Evolutionary conservation across 2,329 filamentous ascomycete species (phyloP).

Genomic region (Epichloe sp.): DNA sequence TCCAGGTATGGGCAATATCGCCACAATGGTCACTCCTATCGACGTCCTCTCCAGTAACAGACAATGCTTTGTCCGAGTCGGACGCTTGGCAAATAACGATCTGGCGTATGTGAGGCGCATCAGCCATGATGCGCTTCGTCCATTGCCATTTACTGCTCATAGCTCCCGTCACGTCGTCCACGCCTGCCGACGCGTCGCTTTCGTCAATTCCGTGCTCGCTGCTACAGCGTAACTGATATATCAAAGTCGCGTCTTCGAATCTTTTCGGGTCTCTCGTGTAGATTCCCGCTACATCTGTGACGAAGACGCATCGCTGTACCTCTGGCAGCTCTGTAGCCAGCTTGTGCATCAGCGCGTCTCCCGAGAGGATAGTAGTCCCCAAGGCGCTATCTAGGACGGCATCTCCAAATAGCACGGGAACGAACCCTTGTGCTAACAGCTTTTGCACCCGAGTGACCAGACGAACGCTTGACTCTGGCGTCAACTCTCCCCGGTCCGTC

Average conservation of each 20-base stretch:
- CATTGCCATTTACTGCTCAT: slow-evolving; percentile 4
- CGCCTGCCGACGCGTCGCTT: not conserved
- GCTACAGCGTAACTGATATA: not conserved
- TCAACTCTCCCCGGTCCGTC: not conserved
- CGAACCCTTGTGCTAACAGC: slow-evolving; percentile 1
- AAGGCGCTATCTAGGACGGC: slow-evolving; percentile 1
- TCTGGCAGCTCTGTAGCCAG: not conserved
- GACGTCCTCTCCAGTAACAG: not conserved
- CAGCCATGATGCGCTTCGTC: not conserved
- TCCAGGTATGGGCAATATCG: not conserved
- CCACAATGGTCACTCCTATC: no score
- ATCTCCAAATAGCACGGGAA: slow-evolving; percentile 3
- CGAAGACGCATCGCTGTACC: slow-evolving; percentile 3
- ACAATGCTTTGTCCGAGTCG: not conserved
- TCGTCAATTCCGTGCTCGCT: not conserved
- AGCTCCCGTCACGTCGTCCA: slow-evolving; percentile 3
- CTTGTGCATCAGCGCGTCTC: slow-evolving; percentile 3
- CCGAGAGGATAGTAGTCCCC: slow-evolving; percentile 3
- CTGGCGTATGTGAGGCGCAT: not conserved
- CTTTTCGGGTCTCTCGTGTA: slow-evolving; percentile 2
- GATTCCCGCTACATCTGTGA: slow-evolving; percentile 4
- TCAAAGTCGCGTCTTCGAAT: not conserved
- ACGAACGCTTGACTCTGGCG: not conserved
- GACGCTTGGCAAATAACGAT: not conserved
- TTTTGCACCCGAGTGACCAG: not conserved